Conservation (phyloP, 2,329 filamentous ascomycete genomes). For the Cordyceps fumosorosea region DNA sequence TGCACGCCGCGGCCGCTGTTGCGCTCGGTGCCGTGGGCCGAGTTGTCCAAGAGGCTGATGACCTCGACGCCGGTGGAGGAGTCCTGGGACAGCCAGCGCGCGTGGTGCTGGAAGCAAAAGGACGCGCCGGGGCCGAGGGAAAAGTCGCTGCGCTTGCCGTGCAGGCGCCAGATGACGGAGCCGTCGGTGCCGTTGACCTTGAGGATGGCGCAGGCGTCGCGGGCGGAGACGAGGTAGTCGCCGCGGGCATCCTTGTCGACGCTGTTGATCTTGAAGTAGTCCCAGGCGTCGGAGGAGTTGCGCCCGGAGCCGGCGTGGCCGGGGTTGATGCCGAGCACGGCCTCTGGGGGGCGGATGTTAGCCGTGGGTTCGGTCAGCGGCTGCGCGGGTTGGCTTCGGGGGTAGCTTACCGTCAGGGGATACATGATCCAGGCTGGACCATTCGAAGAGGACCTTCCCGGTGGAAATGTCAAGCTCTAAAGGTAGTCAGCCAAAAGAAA, state of each 20-base stretch:
- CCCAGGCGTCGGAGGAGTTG: slow-evolving; percentile 18
- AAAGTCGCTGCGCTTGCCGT: slow-evolving; percentile 40
- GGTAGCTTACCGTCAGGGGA: slow-evolving; percentile 11
- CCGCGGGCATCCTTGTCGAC: slow-evolving; percentile 41
- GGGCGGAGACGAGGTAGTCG: slow-evolving; percentile 49
- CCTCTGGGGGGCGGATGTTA: slow-evolving; percentile 27
- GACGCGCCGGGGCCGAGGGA: slow-evolving; percentile 26
- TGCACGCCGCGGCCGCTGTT: neutral
- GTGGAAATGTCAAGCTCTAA: slow-evolving; percentile 44
- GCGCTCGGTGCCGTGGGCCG: slow-evolving; percentile 17
- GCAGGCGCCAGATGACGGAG: slow-evolving; percentile 42
- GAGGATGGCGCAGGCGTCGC: slow-evolving; percentile 40
- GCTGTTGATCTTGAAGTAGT: slow-evolving; percentile 54
- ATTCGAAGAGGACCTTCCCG: slow-evolving; percentile 44
- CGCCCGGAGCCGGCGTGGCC: neutral
- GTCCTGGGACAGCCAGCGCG: slow-evolving; percentile 30
- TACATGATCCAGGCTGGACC: slow-evolving; percentile 25
- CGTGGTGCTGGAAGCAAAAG: slow-evolving; percentile 36
- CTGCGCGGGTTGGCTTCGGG: too few relatives aligned
- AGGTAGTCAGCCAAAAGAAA: neutral
- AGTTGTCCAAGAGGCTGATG: slow-evolving; percentile 36
- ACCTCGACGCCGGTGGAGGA: slow-evolving; percentile 44
- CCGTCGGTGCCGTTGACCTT: slow-evolving; percentile 31
- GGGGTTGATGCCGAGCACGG: slow-evolving; percentile 32
- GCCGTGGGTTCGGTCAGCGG: too few relatives aligned